Base-by-base conservation (phyloP, 129 eudicot genomes). In the Chrysanthemum lavandulifolium region DNA sequence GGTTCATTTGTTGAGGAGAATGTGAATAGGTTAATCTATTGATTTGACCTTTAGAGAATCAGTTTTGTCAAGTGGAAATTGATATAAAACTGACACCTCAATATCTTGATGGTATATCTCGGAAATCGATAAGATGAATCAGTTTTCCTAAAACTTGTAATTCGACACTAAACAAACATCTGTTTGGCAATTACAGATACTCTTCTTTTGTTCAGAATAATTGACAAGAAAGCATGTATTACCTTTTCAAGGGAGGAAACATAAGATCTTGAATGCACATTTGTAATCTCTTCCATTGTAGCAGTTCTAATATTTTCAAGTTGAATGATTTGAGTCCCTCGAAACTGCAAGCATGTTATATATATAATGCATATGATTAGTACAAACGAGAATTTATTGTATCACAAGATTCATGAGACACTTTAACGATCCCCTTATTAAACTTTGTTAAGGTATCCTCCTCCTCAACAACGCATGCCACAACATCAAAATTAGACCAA, bases 191-290 rank as follows among this genome's bases (percentile, higher is more conserved):
- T 33, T 33, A 33, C 0, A 33, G 40, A 33, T 65, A 23, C 7
- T 36, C 19, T 74, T 64, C 36, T 14, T 0, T 2, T 23, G 58
- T 67, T 48, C 58, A 61, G 48, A 7, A 33, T 33, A 33, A 59
- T 29, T 29, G 21, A 67, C 62, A 45, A 68, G 60, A 33, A 55
- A 67, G 29, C 61, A 1, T 12, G 9, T 55, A 53, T 21, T 77
- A 90, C 98, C 98, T 88, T 93, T 87, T 93, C 93, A 73, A 93
- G 96, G 27, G 92, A 97, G 65, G 58, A 75, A 62, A 93, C 88
- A 65, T 93, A 93, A 67, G 97, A 90, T 76, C 79, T 77, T 62
- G 93, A 79, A 75, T 93, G 98, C 69, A 93, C 98, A 58, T 87
- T 83, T 53, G 87, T 84, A 73, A 93, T 77, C 79, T 90, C 96